Conservation (phyloP, 192 early-diverging fungal genomes). For the Mortierella alpina region DNA sequence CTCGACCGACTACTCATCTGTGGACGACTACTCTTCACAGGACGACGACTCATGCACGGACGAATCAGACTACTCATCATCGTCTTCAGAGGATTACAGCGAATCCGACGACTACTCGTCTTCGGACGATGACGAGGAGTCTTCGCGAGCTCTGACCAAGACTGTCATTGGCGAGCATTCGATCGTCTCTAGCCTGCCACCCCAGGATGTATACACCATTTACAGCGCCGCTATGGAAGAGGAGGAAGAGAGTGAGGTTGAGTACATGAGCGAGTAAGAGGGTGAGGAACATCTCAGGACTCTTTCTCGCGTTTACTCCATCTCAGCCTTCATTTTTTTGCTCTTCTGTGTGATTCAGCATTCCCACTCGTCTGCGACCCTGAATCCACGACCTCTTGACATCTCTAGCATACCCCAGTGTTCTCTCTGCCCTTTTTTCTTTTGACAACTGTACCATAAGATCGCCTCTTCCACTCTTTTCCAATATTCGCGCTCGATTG, state of each 20-base stretch:
- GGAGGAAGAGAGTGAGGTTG: conserved; percentile 18
- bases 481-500: background rate
- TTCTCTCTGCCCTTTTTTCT: background rate
- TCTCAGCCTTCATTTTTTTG: conserved; percentile 5
- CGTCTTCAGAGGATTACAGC: conserved; percentile 40
- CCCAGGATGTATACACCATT: conserved; percentile 27
- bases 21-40: conserved; percentile 45
- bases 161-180: conserved; percentile 27
- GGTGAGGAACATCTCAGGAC: background rate
- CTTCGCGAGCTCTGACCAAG: conserved; percentile 9
- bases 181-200: conserved; percentile 30
- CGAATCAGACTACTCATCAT: conserved; percentile 25
- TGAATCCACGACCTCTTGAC: background rate
- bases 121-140: conserved; percentile 33
- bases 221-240: conserved; percentile 28
- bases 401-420: background rate
- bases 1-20: conserved; percentile 30
- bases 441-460: background rate
- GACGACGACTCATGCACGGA: conserved; percentile 32
- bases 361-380: too few species aligned
- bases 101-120: conserved; percentile 31
- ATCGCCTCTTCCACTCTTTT: background rate
- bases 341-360: background rate
- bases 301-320: background rate
- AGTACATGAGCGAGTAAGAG: conserved; percentile 45